phyloP scores from a whole-genome alignment of 2,329 filamentous ascomycete genomes.

The Nemania serpens region DNA sequence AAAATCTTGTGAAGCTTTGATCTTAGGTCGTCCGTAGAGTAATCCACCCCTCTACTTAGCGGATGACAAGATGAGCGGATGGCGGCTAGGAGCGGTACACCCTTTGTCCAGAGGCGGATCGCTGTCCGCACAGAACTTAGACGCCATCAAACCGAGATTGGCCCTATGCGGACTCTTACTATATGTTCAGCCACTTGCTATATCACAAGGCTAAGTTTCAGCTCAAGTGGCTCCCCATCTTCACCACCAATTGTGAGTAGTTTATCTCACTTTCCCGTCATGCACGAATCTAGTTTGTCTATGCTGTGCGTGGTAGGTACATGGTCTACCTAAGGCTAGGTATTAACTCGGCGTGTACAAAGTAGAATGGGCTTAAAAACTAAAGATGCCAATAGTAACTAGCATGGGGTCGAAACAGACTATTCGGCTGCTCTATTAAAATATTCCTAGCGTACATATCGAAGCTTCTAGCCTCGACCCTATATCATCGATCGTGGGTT shows the following conservation, averaged over 20 bases:
- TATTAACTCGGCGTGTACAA: neutral
- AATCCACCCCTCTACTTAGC: neutral
- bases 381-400: neutral
- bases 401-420: conserved; percentile 19
- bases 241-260: neutral
- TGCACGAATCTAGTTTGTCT: no score
- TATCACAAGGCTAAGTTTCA: conserved; percentile 4
- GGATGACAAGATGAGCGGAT: neutral
- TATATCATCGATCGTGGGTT: neutral
- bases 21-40: neutral
- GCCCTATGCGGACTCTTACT: neutral
- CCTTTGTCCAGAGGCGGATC: neutral
- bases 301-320: neutral
- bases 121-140: neutral
- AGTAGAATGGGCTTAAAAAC: neutral
- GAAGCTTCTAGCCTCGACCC: neutral
- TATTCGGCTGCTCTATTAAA: neutral
- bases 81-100: neutral
- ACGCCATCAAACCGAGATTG: neutral
- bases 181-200: neutral
- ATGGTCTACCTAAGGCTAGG: neutral
- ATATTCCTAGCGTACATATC: neutral
- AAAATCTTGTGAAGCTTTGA: neutral
- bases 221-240: neutral
- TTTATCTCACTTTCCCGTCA: neutral